These are phyloP conservation scores for Podaxis sp. DNA, from an alignment of 768 basidiomycete species.

Conservation along the genomic window DNA sequence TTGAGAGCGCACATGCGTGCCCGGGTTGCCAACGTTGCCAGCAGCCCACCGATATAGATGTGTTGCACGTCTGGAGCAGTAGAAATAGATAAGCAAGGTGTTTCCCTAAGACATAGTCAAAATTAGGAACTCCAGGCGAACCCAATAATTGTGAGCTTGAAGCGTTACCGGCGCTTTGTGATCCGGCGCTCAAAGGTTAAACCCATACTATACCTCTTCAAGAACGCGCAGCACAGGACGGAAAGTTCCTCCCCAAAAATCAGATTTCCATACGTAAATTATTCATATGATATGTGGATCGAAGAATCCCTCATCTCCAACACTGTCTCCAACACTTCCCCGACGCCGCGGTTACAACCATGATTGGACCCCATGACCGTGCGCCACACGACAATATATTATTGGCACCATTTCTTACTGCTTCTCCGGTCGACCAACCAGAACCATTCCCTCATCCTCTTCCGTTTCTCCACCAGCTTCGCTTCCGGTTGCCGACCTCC, in stretches of 20 bases:
- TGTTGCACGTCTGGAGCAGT: neutral
- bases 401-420: neutral
- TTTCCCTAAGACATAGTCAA: too few species aligned
- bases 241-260: neutral
- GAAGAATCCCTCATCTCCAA: neutral
- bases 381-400: neutral
- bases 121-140: neutral
- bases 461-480: conserved; percentile 75
- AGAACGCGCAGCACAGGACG: neutral
- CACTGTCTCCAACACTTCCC: neutral
- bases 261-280: conserved; percentile 4
- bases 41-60: neutral
- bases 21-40: neutral
- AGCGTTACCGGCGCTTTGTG: neutral
- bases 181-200: neutral
- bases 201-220: neutral
- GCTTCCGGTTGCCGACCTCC: conserved; percentile 44
- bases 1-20: conserved; percentile 9
- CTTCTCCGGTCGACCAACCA: conserved; percentile 59
- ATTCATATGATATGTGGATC: neutral
- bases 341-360: neutral
- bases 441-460: conserved; percentile 81
- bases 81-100: neutral
- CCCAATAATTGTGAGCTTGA: neutral
- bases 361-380: neutral